Conservation (phyloP, 1,284 basidiomycete species). For the Prillingera fragicola region DNA sequence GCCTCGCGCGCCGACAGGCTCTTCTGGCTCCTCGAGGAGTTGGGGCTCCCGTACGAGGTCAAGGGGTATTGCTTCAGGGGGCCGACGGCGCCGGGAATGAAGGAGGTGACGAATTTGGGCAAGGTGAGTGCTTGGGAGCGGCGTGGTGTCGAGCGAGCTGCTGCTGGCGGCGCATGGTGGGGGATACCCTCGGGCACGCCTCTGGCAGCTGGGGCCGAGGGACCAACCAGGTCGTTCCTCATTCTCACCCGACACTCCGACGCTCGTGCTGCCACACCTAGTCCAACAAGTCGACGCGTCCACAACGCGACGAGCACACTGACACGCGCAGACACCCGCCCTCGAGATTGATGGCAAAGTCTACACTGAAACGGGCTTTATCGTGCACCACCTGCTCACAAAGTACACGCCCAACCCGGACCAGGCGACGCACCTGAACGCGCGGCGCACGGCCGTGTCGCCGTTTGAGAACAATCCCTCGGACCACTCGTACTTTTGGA, state of each 20-base stretch:
- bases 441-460: too few relatives aligned
- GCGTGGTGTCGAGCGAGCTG: too few relatives aligned
- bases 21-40: slow-evolving; percentile 27
- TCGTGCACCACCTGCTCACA: slow-evolving; percentile 27
- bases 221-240: too few relatives aligned
- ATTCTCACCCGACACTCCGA: too few relatives aligned
- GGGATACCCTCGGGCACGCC: too few relatives aligned
- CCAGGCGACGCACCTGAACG: too few relatives aligned
- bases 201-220: too few relatives aligned
- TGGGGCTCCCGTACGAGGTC: slow-evolving; percentile 34
- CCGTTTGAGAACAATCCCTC: slow-evolving; percentile 20
- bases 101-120: slow-evolving; percentile 28
- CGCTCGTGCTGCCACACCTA: too few relatives aligned
- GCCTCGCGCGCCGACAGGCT: slow-evolving; percentile 33
- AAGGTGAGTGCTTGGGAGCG: slow-evolving; percentile 12
- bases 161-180: too few relatives aligned
- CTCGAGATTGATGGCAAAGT: slow-evolving; percentile 27
- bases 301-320: neutral
- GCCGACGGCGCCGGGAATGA: slow-evolving; percentile 25
- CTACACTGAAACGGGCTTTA: slow-evolving; percentile 36
- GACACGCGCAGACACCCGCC: slow-evolving; percentile 23
- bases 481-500: slow-evolving; percentile 29
- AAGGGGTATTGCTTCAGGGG: slow-evolving; percentile 29
- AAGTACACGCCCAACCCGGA: slow-evolving; percentile 4
- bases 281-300: neutral